Base-by-base conservation (phyloP, 805 yeast species). In the Maudiozyma turicensis region DNA sequence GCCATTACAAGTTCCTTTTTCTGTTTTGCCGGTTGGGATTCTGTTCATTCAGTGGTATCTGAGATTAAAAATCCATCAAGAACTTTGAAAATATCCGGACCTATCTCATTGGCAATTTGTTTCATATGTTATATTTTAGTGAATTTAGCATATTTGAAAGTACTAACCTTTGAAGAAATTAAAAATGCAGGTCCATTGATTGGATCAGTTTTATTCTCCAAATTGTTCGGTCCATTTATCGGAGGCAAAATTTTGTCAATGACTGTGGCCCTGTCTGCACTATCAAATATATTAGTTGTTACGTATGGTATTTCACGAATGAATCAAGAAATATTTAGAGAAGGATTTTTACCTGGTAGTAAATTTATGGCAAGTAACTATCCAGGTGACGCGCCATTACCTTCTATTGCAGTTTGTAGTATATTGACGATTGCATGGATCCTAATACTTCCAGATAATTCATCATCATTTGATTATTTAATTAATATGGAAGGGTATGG, bases 271-370 rank as follows among this genome's bases (percentile, higher is more conserved):
- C 49, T 80, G n/a, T 77, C 81, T 39, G 72, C 85, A 5, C 78
- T 77, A 1, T 83, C 86, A 0, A 81, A 81, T 56, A 76, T 81
- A 3, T 73, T 80, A 60, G 85, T 81, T 9, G 82, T 78, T 1
- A 54, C 79, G 14, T 81, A 80, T 58, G 72, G 80, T 5, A 68
- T 78, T 9, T 77, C 84, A 0, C 69, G 87, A 58, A 75, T 77
- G 68, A 77, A 77, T 53, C 87, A 81, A 58, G 86, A 81, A 60
- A 76, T 77, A 5, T 80, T 81, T 54, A 68, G 83, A 49, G 85
- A 80, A 55, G 86, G 86, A 0, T 77, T 71, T 49, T 57, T 80
- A 11, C 87, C 87, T 8, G 76, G 68, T 49, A 72, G 82, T 3
- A 58, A 56, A 26, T 54, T 67, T 33, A 67, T 80, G 74, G 78